Evolutionary conservation across 306 rosid species (phyloP), one percentile per base, ranked within the genome.

Genomic region (Mimosa pudica): DNA sequence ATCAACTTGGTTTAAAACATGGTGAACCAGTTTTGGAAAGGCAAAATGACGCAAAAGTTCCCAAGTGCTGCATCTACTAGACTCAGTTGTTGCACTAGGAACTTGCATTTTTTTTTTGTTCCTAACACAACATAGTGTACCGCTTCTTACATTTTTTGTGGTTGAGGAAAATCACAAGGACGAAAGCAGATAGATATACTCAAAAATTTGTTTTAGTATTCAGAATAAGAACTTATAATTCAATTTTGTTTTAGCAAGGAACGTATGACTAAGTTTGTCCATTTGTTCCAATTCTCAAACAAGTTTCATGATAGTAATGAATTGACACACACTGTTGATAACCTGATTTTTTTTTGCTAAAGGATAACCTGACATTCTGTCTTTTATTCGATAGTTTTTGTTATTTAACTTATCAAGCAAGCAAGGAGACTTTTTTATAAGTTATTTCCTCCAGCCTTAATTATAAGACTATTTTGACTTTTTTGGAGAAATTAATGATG

Each of bases 1-100:
- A 4, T 85, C 95, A 47, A 85, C 84, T 85, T 84, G 91, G 85
- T 92, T 92, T 86, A 90, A 79, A 86, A 81, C 70, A 61, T 60
- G 79, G 66, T 85, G 86, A 84, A 74, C 67, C 10, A 20, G 60
- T 55, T 51, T 67, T 81, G 44, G 8, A 78, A 68, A 75, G 64
- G 63, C 11, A 52, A 7, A 49, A 61, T 49, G 76, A 55, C 46
- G 74, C 30, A 8, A 44, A 75, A 7, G 72, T 66, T 79, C 78
- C 68, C 60, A 58, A 9, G 54, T 44, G 57, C 76, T 41, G 83
- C 84, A 70, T 65, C 73, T 72, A 55, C 75, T 51, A 36, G 64
- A 63, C 78, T 20, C 58, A 75, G 57, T 80, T 79, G 49, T 69
- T 61, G 81, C 81, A 32, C 81, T 67, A 47, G 49, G 20, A 55